Percentiles rank a stretch among this genome's conserved stretches.
These are phyloP conservation scores for Amaranthus palmeri DNA, from an alignment of 148 eudicot genomes.

Conservation along the genomic window DNA sequence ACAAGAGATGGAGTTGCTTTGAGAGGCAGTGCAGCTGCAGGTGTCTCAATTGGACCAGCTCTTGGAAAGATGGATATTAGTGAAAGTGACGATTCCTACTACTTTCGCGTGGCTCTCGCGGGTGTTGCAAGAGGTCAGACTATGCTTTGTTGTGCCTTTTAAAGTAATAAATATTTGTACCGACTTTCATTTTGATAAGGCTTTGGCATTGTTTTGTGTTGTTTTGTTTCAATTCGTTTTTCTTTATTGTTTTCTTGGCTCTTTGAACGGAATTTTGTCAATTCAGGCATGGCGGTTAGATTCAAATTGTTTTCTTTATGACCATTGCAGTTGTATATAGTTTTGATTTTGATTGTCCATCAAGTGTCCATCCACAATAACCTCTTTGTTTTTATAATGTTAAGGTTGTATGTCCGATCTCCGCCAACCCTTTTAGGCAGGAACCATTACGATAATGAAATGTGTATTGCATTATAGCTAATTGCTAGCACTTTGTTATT, in stretches of 20 bases:
- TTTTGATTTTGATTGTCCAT: not conserved
- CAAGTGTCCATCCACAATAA: too few species aligned
- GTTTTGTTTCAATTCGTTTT: not conserved
- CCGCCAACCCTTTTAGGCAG: too few species aligned
- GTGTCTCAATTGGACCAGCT: slow-evolving; percentile 46
- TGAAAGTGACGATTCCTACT: slow-evolving; percentile 46
- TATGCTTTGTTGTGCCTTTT: slow-evolving; percentile 13
- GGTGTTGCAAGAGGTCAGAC: slow-evolving; percentile 59
- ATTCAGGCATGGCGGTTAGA: not conserved
- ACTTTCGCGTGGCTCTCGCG: slow-evolving; percentile 68
- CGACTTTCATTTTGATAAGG: not conserved
- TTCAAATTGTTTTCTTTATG: not conserved
- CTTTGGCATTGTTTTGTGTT: not conserved
- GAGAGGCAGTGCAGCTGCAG: slow-evolving; percentile 63
- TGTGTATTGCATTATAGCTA: too few species aligned
- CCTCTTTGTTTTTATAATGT: too few species aligned
- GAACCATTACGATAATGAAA: too few species aligned
- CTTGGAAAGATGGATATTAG: slow-evolving; percentile 54
- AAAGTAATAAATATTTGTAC: not conserved
- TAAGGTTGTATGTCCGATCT: too few species aligned
- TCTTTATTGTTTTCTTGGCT: not conserved
- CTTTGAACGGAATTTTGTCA: not conserved
- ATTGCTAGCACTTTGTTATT: too few species aligned
- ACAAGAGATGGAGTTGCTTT: slow-evolving; percentile 43
- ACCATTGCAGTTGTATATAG: not conserved